These are phyloP conservation scores for Penicillium occitanis DNA, from an alignment of 2,329 filamentous ascomycete genomes.

Conservation along the genomic window DNA sequence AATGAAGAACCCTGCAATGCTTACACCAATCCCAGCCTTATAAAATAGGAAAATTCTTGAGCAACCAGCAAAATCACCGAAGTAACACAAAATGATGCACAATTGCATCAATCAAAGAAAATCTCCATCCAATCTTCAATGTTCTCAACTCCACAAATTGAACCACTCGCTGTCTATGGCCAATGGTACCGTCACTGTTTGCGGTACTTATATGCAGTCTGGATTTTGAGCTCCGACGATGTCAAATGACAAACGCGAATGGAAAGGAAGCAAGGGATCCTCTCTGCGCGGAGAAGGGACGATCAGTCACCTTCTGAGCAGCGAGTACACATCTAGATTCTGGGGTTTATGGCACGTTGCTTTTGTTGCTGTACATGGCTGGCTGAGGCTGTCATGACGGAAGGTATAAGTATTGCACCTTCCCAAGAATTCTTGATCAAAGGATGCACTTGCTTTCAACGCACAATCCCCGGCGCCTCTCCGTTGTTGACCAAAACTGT, in stretches of 20 bases:
- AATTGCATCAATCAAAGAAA: background rate
- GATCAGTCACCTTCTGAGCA: background rate
- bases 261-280: background rate
- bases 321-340: background rate
- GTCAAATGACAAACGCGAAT: background rate
- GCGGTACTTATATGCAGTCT: background rate
- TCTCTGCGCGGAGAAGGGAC: background rate
- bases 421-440: background rate
- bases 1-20: background rate
- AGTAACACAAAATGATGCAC: background rate
- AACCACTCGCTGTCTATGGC: background rate
- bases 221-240: background rate
- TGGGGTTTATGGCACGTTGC: background rate
- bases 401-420: background rate
- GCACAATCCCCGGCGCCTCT: background rate
- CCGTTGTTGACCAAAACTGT: background rate
- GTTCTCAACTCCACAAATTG: background rate
- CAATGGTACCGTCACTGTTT: background rate
- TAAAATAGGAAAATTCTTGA: background rate
- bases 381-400: background rate
- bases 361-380: background rate
- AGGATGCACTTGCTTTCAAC: background rate
- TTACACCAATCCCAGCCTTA: background rate
- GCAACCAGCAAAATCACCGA: background rate
- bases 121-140: background rate